Percentiles rank a stretch among this genome's conserved stretches.
These are phyloP conservation scores for Nakazawaea ishiwadae DNA, from an alignment of 805 yeast species.

Conservation along the genomic window DNA sequence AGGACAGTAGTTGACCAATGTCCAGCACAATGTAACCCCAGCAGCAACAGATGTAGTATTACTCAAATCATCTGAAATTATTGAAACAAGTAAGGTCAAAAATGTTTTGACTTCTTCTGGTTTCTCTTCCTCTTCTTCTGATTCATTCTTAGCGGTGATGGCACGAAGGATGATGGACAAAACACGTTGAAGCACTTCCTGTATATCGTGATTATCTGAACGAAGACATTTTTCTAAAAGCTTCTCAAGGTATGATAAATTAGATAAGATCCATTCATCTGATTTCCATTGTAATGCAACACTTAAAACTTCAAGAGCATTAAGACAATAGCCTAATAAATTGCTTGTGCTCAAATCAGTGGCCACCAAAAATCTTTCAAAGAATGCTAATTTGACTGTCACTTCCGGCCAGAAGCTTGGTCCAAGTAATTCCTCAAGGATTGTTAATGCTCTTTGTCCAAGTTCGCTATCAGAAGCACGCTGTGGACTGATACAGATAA, in stretches of 20 bases:
- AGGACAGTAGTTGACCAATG: slow-evolving; percentile 72
- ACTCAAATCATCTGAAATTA: slow-evolving; percentile 72
- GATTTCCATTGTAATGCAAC: slow-evolving; percentile 78
- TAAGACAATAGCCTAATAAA: slow-evolving; percentile 73
- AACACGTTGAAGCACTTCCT: slow-evolving; percentile 76
- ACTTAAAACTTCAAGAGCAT: slow-evolving; percentile 85
- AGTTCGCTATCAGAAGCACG: slow-evolving; percentile 79
- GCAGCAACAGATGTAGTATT: slow-evolving; percentile 78
- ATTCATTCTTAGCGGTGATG: slow-evolving; percentile 40
- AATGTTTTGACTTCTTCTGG: slow-evolving; percentile 63
- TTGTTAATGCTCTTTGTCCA: slow-evolving; percentile 77
- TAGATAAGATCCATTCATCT: slow-evolving; percentile 72
- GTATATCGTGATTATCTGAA: slow-evolving; percentile 82
- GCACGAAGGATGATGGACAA: slow-evolving; percentile 66
- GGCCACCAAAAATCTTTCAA: slow-evolving; percentile 80
- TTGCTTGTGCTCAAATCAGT: slow-evolving; percentile 69
- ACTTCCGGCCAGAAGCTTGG: slow-evolving; percentile 84
- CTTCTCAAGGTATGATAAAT: slow-evolving; percentile 63
- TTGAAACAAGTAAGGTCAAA: slow-evolving; percentile 53
- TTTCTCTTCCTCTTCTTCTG: slow-evolving; percentile 45
- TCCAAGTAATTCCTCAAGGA: slow-evolving; percentile 67
- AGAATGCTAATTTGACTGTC: slow-evolving; percentile 77
- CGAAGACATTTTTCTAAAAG: slow-evolving; percentile 77
- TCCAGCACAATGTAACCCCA: slow-evolving; percentile 79
- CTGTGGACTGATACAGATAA: slow-evolving; percentile 81